phyloP scores from a whole-genome alignment of 176 grass and related monocot species.

The bread wheat (Triticum aestivum) region IWGSC_CS_RefSeq_v2.1 NC_057813.1:60918005-60918504 shows the following conservation, averaged over 20 bases:
- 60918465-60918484: conserved; percentile 87
- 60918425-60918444: conserved; percentile 85
- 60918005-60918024: conserved; percentile 87
- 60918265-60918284: conserved; percentile 67
- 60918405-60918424: conserved; percentile 56
- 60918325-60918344: conserved; percentile 98
- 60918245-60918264: conserved; percentile 64
- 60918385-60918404: conserved; percentile 88
- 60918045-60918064: conserved; percentile 70
- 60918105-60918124: conserved; percentile 64
- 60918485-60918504: conserved; percentile 83
- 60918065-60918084: conserved; percentile 78
- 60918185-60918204: conserved; percentile 74
- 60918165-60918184: conserved; percentile 92
- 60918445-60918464: conserved; percentile 89
- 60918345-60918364: conserved; percentile 86
- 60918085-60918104: conserved; percentile 67
- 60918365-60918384: conserved; percentile 84
- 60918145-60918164: conserved; percentile 61
- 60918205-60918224: conserved; percentile 88
- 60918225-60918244: conserved; percentile 84
- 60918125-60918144: conserved; percentile 75
- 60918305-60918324: conserved; percentile 88
- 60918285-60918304: conserved; percentile 66
- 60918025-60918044: conserved; percentile 71